A percentile compares a stretch with the other conserved stretches of the same genome.
Conservation (phyloP, 129 eudicot genomes). For the Flaveria sonorensis region DNA sequence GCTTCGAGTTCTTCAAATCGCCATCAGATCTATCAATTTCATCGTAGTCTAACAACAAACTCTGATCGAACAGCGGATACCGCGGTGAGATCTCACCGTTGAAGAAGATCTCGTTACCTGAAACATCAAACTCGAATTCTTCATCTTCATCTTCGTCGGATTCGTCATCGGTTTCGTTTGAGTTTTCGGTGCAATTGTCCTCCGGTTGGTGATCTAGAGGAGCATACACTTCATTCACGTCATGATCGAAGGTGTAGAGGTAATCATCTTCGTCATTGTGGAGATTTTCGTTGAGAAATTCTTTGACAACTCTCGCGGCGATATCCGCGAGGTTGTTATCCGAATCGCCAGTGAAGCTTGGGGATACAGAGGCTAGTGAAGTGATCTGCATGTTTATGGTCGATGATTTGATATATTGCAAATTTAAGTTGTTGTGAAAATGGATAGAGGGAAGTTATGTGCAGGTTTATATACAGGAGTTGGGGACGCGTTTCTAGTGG, state of each 20-base stretch:
- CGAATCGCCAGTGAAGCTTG: constrained; percentile 61
- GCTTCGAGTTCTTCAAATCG: constrained; percentile 14
- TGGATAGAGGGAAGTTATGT: not conserved
- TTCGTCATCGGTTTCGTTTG: not conserved
- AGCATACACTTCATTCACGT: not conserved
- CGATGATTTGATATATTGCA: not conserved
- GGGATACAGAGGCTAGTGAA: constrained; percentile 37
- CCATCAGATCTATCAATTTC: not conserved
- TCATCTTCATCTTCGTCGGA: constrained; percentile 22
- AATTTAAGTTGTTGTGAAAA: not conserved
- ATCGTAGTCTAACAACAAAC: constrained; percentile 34
- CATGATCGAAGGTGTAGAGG: constrained; percentile 5
- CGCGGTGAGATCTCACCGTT: constrained; percentile 70
- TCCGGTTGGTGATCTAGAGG: not conserved
- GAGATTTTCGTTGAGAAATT: constrained; percentile 36
- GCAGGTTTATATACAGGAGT: constrained; percentile 11
- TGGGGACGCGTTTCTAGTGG: no score
- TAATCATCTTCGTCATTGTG: constrained; percentile 30
- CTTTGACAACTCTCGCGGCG: constrained; percentile 68
- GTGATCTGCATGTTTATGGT: constrained; percentile 43
- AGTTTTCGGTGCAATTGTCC: not conserved
- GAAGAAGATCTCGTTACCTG: constrained; percentile 62
- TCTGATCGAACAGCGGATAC: constrained; percentile 59
- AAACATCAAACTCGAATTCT: constrained; percentile 65
- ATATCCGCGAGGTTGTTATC: constrained; percentile 47